phyloP scores from a whole-genome alignment of 1,139 yeast species.

The Debaryomyces subglobosus region DNA sequence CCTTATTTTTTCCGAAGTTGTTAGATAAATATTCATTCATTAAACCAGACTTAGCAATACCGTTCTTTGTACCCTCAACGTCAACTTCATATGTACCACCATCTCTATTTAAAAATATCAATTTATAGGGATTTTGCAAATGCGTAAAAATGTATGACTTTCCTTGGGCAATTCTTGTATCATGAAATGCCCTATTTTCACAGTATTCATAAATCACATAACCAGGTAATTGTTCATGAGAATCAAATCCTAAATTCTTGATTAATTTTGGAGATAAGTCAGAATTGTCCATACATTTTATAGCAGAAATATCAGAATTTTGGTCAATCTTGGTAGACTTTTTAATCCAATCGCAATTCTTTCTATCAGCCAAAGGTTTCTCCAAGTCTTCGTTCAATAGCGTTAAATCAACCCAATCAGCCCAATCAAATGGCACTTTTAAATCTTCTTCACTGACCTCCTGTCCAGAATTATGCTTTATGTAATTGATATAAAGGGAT shows the following conservation, averaged over 20 bases:
- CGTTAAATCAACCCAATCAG: conserved; percentile 32
- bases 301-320: conserved; percentile 13
- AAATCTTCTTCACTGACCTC: conserved; percentile 14
- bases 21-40: conserved; percentile 20
- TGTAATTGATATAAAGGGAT: conserved; percentile 35
- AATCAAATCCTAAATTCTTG: conserved; percentile 23
- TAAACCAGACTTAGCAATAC: conserved; percentile 23
- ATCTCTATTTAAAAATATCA: conserved; percentile 26
- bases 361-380: conserved; percentile 18
- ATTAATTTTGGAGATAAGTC: conserved; percentile 24
- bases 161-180: conserved; percentile 28
- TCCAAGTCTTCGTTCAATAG: conserved; percentile 21
- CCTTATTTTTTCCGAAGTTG: conserved; percentile 7
- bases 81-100: conserved; percentile 32
- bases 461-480: conserved; percentile 17
- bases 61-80: conserved; percentile 19
- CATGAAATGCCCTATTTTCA: conserved; percentile 22
- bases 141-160: conserved; percentile 29
- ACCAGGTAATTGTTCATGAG: conserved; percentile 29
- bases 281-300: conserved; percentile 23
- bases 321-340: conserved; percentile 12
- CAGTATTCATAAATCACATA: conserved; percentile 20
- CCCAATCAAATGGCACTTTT: conserved; percentile 33
- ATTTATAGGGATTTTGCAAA: conserved; percentile 27
- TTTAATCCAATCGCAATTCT: conserved; percentile 16